Conservation (phyloP, 1,139 yeast genomes). For the Taphrina populina region DNA sequence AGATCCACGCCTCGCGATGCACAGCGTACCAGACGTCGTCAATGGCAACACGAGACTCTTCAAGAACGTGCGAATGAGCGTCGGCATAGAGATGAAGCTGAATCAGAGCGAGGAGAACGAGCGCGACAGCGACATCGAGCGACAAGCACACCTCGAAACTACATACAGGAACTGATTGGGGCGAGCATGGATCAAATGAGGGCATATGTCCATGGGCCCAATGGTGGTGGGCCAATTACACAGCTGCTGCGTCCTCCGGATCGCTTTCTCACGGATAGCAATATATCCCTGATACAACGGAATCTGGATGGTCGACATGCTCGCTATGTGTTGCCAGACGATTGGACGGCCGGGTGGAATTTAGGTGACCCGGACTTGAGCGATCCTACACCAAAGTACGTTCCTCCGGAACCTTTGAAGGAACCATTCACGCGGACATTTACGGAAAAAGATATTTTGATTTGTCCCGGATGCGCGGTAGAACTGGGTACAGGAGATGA, state of each 20-base stretch:
- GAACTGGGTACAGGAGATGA: conserved; percentile 35
- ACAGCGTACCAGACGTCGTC: not conserved
- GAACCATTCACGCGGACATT: conserved; percentile 34
- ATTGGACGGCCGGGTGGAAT: conserved; percentile 7
- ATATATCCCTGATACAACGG: not conserved
- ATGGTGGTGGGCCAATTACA: conserved; percentile 27
- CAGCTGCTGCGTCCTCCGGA: not conserved
- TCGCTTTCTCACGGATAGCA: conserved; percentile 2
- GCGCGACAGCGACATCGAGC: not conserved
- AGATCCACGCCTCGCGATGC: not conserved
- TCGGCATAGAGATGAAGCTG: not conserved
- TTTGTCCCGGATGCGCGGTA: conserved; percentile 33
- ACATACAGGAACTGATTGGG: conserved; percentile 7
- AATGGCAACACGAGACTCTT: not conserved
- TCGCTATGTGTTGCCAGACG: conserved; percentile 2
- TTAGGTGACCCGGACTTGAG: not conserved
- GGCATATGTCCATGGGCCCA: conserved; percentile 16
- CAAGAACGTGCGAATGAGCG: conserved; percentile 11
- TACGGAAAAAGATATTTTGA: conserved; percentile 13
- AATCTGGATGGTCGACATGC: not conserved
- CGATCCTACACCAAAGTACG: conserved; percentile 7
- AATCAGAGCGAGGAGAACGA: not conserved
- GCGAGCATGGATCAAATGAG: not conserved
- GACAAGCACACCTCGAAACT: not conserved
- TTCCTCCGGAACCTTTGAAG: conserved; percentile 21